These are phyloP conservation scores for Hypoxylon sp. DNA, from an alignment of 2,329 filamentous ascomycete genomes.

Conservation along the genomic window DNA sequence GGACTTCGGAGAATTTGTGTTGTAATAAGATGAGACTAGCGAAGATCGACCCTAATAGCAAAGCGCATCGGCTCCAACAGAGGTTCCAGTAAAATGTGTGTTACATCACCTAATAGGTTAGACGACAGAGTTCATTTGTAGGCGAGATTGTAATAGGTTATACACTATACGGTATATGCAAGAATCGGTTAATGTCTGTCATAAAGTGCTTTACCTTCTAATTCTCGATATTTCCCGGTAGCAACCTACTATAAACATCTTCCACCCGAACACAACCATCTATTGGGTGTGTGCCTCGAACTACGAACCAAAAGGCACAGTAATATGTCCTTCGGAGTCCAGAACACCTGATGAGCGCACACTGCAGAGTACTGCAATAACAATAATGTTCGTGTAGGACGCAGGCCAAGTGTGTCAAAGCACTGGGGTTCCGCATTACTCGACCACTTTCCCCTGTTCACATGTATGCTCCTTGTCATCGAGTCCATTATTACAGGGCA, in stretches of 20 bases:
- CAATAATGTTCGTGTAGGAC: slow-evolving; percentile 11
- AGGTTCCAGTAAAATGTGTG: slow-evolving; percentile 7
- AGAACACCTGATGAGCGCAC: background rate
- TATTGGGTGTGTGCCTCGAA: background rate
- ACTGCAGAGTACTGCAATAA: slow-evolving; percentile 15
- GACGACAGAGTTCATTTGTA: slow-evolving; percentile 2
- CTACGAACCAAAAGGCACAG: background rate
- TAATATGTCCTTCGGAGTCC: background rate
- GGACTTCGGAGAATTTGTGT: slow-evolving; percentile 42
- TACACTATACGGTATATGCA: slow-evolving; percentile 21
- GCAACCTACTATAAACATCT: slow-evolving; percentile 4
- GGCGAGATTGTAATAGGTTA: slow-evolving; percentile 15
- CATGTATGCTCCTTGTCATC: slow-evolving; percentile 29
- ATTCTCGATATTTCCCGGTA: slow-evolving; percentile 7
- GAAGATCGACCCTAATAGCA: slow-evolving; percentile 27
- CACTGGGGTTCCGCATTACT: slow-evolving; percentile 28
- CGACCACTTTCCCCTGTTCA: slow-evolving; percentile 27
- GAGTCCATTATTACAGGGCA: slow-evolving; percentile 35
- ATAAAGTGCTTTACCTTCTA: slow-evolving; percentile 1
- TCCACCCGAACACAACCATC: background rate
- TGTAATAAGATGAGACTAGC: slow-evolving; percentile 18
- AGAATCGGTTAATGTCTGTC: slow-evolving; percentile 7
- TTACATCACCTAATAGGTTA: slow-evolving; percentile 21
- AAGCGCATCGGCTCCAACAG: slow-evolving; percentile 1
- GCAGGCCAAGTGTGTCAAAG: slow-evolving; percentile 24